Evolutionary conservation across 2,329 filamentous ascomycete genomes (phyloP).

Genomic region (Diplodia seriata): DNA sequence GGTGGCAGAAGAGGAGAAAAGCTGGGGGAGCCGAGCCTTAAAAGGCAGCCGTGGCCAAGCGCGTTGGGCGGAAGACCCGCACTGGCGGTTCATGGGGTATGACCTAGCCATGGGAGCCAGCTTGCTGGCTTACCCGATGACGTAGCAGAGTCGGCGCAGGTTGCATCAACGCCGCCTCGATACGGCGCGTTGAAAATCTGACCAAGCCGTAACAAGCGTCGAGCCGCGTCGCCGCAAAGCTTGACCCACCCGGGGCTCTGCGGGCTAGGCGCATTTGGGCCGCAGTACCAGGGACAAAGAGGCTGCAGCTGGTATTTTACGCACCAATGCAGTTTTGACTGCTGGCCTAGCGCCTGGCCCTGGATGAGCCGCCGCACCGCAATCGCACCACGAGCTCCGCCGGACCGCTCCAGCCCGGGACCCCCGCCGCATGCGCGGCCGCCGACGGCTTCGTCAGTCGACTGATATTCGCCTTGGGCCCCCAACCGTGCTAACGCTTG

Average conservation of each 20-base stretch:
- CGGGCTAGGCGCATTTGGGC: slow-evolving; percentile 9
- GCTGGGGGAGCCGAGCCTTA: not conserved
- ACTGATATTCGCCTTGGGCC: not conserved
- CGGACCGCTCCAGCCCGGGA: not conserved
- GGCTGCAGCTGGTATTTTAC: slow-evolving; percentile 1
- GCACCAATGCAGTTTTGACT: not conserved
- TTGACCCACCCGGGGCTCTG: slow-evolving; percentile 27
- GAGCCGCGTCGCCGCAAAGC: slow-evolving; percentile 22
- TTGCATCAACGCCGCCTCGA: not conserved
- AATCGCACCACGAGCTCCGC: not conserved
- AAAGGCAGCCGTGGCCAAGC: not conserved
- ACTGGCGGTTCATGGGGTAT: slow-evolving; percentile 1
- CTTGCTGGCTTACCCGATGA: slow-evolving; percentile 12
- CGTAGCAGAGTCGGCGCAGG: not conserved
- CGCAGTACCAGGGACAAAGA: not conserved
- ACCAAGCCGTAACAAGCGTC: slow-evolving; percentile 22
- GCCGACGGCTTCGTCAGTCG: not conserved
- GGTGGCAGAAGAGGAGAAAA: not conserved
- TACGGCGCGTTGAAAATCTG: slow-evolving; percentile 1
- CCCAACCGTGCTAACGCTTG: slow-evolving; percentile 12
- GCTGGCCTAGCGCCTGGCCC: not conserved
- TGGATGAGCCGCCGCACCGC: not conserved
- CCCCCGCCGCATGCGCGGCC: slow-evolving; percentile 7
- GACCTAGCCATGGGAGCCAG: slow-evolving; percentile 7
- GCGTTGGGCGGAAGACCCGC: not conserved